Evolutionary conservation across 768 basidiomycete genomes (phyloP), one percentile per base, ranked within the genome.

Genomic region (Sistotremastrum suecicum): DNA sequence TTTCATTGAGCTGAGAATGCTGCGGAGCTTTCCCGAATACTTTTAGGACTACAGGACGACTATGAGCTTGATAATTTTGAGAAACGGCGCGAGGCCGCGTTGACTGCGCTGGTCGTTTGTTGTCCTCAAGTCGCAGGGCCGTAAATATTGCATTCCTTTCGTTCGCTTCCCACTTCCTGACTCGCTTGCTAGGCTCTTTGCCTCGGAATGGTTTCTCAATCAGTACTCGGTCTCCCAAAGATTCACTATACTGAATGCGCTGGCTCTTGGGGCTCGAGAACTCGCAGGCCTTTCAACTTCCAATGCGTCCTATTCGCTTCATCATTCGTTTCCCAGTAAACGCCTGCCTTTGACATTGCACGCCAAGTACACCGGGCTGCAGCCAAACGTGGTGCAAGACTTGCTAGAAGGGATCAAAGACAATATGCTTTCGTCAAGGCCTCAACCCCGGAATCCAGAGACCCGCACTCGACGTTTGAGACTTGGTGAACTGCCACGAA

Each of bases 201-300:
- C 88, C 44, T 89, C 94, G 58, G 87, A 95, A 56, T 92, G 90
- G 62, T 99, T 98, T 67, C 80, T 80, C 53, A 85, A 83, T 41
- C 88, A 94, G 51, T 95, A 94, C 61, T 92, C 95, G 0, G 74
- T 76, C 11, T 72, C 79, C 32, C 91, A 97, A 54, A 80, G 92
- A 5, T 84, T 76, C 50, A 74, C 77, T 7, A 88, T 91, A 52
- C 70, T 98, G 20, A 90, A 85, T 50, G 83, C 89, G 1, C 66
- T 99, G 7, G 88, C 86, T 0, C 61, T 91, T 34, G 88, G 88
- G 5, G 86, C 88, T 5, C 70, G 87, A 47, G 92, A 97, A 58
- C 66, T 95, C 5, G 84, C 80, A 0, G 63, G 62, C 66, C 52
- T 68, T 66, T 55, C 50, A 74, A 56, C 53, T 43, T 64, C 2